Evolutionary conservation across 768 basidiomycete species (phyloP).

Genomic region (Phanerochaete sordida): DNA sequence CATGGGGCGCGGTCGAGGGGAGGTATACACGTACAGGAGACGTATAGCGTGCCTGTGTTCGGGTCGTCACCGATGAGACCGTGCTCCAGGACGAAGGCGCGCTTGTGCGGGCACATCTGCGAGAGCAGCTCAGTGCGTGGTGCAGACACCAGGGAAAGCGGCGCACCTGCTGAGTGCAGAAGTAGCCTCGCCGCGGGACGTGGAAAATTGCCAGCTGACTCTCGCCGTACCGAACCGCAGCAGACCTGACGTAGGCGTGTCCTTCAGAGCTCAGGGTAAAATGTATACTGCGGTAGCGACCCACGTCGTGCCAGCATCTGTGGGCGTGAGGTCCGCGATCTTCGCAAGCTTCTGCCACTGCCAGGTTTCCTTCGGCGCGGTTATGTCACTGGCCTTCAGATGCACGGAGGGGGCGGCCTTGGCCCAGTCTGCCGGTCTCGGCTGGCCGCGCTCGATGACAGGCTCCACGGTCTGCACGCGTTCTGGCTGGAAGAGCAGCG

Average conservation of each 20-base stretch:
- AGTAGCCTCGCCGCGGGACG: slow-evolving; percentile 54
- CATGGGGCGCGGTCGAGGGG: not conserved
- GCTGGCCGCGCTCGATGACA: slow-evolving; percentile 58
- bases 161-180: slow-evolving; percentile 67
- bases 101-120: slow-evolving; percentile 46
- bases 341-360: slow-evolving; percentile 50
- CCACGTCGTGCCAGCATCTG: slow-evolving; percentile 42
- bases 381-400: slow-evolving; percentile 35
- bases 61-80: slow-evolving; percentile 66
- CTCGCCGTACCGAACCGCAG: slow-evolving; percentile 59
- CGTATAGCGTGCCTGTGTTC: slow-evolving; percentile 43
- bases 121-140: not conserved
- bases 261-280: no score
- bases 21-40: slow-evolving; percentile 39
- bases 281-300: slow-evolving; percentile 22
- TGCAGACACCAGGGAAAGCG: not conserved
- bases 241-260: slow-evolving; percentile 33
- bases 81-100: slow-evolving; percentile 68
- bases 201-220: slow-evolving; percentile 69
- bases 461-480: slow-evolving; percentile 42
- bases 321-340: slow-evolving; percentile 45
- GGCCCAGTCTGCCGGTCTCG: slow-evolving; percentile 67
- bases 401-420: slow-evolving; percentile 49
- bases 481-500: slow-evolving; percentile 31
- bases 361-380: slow-evolving; percentile 50